phyloP scores from a whole-genome alignment of 805 yeast genomes.

The Wickerhamomyces hampshirensis region DNA sequence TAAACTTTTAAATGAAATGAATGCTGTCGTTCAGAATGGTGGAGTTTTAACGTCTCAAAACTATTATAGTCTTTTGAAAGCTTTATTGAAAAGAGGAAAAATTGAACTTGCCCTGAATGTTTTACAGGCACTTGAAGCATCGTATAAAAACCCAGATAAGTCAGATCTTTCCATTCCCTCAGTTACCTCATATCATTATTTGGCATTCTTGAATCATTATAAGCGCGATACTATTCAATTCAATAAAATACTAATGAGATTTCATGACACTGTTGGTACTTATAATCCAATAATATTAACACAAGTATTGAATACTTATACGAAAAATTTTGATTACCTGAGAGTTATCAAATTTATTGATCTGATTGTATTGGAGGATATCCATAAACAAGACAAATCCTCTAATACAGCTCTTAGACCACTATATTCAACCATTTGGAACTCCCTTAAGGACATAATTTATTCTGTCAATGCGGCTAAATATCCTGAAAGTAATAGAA shows the following conservation, averaged over 20 bases:
- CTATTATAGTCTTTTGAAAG: slow-evolving; percentile 23
- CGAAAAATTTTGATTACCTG: slow-evolving; percentile 25
- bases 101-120: slow-evolving; percentile 29
- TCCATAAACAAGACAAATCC: slow-evolving; percentile 8
- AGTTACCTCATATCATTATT: slow-evolving; percentile 37
- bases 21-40: slow-evolving; percentile 6
- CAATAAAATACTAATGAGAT: slow-evolving; percentile 25
- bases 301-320: slow-evolving; percentile 32
- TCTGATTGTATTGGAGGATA: slow-evolving; percentile 19
- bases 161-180: slow-evolving; percentile 27
- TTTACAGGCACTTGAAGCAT: slow-evolving; percentile 28
- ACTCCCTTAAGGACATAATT: slow-evolving; percentile 17
- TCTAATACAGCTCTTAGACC: slow-evolving; percentile 11
- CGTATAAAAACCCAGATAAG: slow-evolving; percentile 12
- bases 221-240: slow-evolving; percentile 28
- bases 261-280: slow-evolving; percentile 26
- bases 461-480: not conserved
- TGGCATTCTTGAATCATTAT: slow-evolving; percentile 33
- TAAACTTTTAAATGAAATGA: slow-evolving; percentile 10
- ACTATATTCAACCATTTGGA: slow-evolving; percentile 31
- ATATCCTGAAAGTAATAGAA: too few relatives aligned
- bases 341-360: slow-evolving; percentile 32
- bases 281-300: slow-evolving; percentile 34
- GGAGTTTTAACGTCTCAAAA: slow-evolving; percentile 19
- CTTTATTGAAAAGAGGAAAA: slow-evolving; percentile 21